These are phyloP conservation scores for Fusarium citri DNA, from an alignment of 2,329 filamentous ascomycete genomes.

Conservation along the genomic window DNA sequence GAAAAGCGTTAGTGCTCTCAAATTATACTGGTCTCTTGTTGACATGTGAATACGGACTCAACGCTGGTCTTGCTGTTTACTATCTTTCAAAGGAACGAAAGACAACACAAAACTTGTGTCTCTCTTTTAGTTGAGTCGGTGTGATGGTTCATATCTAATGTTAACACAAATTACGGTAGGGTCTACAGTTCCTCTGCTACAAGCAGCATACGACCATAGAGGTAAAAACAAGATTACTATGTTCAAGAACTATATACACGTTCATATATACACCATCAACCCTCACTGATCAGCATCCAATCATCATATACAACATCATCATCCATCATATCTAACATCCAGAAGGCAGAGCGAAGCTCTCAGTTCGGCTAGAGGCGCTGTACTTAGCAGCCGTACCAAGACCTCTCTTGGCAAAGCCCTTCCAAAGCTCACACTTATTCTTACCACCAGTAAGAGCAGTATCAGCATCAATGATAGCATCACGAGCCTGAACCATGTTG, in stretches of 20 bases:
- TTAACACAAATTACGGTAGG: too few species aligned
- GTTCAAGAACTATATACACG: conserved; percentile 1
- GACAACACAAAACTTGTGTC: background rate
- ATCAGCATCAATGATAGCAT: conserved; percentile 68
- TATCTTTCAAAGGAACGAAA: background rate
- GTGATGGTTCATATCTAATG: background rate
- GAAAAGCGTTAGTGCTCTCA: background rate
- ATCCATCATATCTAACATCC: conserved; percentile 35
- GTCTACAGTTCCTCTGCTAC: too few species aligned
- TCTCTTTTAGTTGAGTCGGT: background rate
- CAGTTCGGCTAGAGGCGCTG: conserved; percentile 43
- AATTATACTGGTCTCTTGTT: background rate
- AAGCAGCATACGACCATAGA: too few species aligned
- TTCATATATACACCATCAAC: background rate
- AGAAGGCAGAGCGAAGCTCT: conserved; percentile 48
- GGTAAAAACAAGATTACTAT: background rate
- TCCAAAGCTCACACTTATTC: conserved; percentile 66
- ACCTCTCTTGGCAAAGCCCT: conserved; percentile 67
- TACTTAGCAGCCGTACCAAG: conserved; percentile 56
- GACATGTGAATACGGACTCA: background rate
- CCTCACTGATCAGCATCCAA: background rate
- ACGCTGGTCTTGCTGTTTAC: background rate
- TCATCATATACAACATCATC: background rate
- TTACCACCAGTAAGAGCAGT: conserved; percentile 61
- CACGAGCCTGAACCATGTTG: conserved; percentile 63